These are phyloP conservation scores for Ustilago xerochloae DNA, from an alignment of 1,284 basidiomycete genomes.

Conservation along the genomic window DNA sequence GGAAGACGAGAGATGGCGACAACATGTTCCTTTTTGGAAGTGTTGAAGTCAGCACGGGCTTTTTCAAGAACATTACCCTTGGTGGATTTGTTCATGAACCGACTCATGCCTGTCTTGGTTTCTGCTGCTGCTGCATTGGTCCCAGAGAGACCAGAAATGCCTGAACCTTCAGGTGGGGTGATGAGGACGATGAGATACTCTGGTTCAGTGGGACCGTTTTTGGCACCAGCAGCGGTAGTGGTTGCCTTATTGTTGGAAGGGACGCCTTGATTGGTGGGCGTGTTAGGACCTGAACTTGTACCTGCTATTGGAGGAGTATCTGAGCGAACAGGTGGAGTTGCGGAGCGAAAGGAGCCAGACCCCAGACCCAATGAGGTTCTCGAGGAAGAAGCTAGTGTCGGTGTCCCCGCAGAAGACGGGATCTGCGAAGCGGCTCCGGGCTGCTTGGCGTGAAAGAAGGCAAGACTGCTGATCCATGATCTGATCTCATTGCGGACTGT, in stretches of 20 bases:
- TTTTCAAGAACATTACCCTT: conserved; percentile 88
- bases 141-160: conserved; percentile 69
- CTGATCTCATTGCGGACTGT: conserved; percentile 64
- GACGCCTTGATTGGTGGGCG: conserved; percentile 28
- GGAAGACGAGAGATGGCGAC: conserved; percentile 41
- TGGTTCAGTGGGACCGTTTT: conserved; percentile 36
- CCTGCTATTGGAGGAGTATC: conserved; percentile 25
- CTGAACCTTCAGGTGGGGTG: conserved; percentile 51
- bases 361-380: conserved; percentile 32
- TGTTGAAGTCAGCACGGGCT: conserved; percentile 90
- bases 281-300: conserved; percentile 28
- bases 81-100: conserved; percentile 78
- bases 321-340: conserved; percentile 31
- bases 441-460: conserved; percentile 39
- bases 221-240: not conserved
- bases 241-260: conserved; percentile 10
- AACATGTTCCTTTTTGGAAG: conserved; percentile 79
- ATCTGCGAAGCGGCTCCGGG: conserved; percentile 2
- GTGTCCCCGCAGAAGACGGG: conserved; percentile 12
- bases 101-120: conserved; percentile 50
- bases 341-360: conserved; percentile 32
- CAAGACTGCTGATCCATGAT: conserved; percentile 62
- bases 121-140: conserved; percentile 78
- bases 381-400: conserved; percentile 18
- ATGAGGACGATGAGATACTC: conserved; percentile 66